Percentiles rank a stretch among this genome's conserved stretches.
These are phyloP conservation scores for Chalciporus pseudorubinellus DNA, from an alignment of 768 basidiomycete genomes.

Conservation along the genomic window DNA sequence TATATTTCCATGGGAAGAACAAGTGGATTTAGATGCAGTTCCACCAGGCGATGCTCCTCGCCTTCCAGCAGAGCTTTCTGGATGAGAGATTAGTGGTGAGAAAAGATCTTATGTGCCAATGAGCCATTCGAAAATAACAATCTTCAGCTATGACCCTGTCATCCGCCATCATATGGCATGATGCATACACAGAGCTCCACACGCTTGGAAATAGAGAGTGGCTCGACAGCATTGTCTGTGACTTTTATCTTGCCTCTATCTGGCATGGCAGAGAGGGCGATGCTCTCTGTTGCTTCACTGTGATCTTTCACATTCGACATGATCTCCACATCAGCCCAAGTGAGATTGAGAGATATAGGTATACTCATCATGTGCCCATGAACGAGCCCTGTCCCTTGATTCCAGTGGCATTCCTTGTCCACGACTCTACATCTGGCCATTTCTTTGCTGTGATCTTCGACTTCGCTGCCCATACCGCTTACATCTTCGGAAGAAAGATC, in stretches of 20 bases:
- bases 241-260: slow-evolving; percentile 3
- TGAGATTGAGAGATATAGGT: neutral
- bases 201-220: neutral
- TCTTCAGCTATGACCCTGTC: slow-evolving; percentile 1
- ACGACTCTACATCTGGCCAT: neutral
- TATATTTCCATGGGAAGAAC: too few species aligned
- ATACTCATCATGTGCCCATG: neutral
- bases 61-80: too few species aligned
- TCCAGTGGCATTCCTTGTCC: neutral
- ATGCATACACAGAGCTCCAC: neutral
- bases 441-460: too few species aligned
- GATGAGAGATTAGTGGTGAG: too few species aligned
- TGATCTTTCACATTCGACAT: neutral
- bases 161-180: neutral
- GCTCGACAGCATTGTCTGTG: neutral
- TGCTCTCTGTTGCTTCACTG: neutral
- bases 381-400: neutral
- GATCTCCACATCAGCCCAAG: neutral
- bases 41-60: too few species aligned
- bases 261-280: neutral
- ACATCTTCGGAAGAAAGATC: too few species aligned
- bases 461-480: too few species aligned
- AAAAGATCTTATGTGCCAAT: neutral
- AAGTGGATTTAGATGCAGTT: too few species aligned
- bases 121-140: neutral